Base-by-base conservation (phyloP, 306 rosid genomes). In the Malus sieversii region DNA sequence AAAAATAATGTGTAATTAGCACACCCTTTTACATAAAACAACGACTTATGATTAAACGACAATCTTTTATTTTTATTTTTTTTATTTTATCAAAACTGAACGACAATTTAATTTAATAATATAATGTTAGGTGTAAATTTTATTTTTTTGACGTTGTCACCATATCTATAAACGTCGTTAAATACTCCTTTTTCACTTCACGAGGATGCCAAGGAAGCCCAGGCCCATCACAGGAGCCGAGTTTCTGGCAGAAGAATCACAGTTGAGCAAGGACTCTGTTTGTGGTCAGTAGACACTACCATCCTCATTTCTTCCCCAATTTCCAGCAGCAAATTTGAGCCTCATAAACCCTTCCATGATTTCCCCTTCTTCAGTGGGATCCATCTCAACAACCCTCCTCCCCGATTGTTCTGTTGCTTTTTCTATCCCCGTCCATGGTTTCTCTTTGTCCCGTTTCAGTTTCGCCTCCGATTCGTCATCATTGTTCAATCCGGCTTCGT, bases 291-390 rank as follows among this genome's bases (percentile, higher is more conserved):
- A 14, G 62, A 32, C 27, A 45, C 64, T 15, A 30, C 4, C 73
- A 14, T 12, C 66, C 5, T 51, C 72, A 30, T 38, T 16, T 20
- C 35, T 20, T 77, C 32, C 42, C 29, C 25, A 53, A 20, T 45
- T 74, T 63, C 22, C 61, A 32, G 30, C 44, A 18, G 10, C 61
- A 48, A 72, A 48, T 77, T 27, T 73, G 35, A 25, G 57, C 75
- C 77, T 69, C 77, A 46, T 46, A 60, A 45, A 13, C 2, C 35
- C 55, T 23, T 59, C 62, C 59, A 63, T 66, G 72, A 19, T 64
- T 78, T 18, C 35, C 14, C 14, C 55, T 23, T 10, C 10, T 32
- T 13, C 48, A 42, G 52, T 9, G 76, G 81, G 83, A 38, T 70
- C 77, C 84, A 58, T 11, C 8, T 19, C 75, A 48, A 60, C 58